Conservation (phyloP, 1,139 yeast genomes). For the Saccharomyces hybrid region DNA sequence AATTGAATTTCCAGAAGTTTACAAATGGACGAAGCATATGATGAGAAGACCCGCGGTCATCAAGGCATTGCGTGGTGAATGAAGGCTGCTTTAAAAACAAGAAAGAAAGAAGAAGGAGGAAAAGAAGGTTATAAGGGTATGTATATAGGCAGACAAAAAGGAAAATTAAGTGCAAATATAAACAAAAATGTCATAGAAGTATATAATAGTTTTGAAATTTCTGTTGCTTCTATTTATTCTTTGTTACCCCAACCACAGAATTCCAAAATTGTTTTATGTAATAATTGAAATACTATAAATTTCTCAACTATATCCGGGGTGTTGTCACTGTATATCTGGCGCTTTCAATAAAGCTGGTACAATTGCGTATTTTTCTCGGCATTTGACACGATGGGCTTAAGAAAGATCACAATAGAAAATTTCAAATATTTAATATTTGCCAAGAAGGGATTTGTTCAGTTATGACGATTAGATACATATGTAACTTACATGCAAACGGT, state of each 20-base stretch:
- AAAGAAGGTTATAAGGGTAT: not conserved
- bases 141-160: not conserved
- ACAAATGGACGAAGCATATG: slow-evolving; percentile 91
- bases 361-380: not conserved
- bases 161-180: not conserved
- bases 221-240: not conserved
- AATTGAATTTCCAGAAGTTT: slow-evolving; percentile 88
- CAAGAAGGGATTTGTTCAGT: not conserved
- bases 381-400: not conserved
- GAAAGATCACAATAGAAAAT: not conserved
- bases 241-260: not conserved
- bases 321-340: not conserved
- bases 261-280: not conserved
- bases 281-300: not conserved
- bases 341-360: not conserved
- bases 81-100: not conserved
- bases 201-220: not conserved
- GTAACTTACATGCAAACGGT: not conserved
- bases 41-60: slow-evolving; percentile 83
- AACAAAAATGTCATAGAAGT: not conserved
- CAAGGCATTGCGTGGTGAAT: slow-evolving; percentile 61
- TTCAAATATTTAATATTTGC: not conserved
- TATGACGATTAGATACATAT: not conserved
- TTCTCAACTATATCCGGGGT: not conserved
- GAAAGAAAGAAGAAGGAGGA: not conserved